Evolutionary conservation across 2,329 filamentous ascomycete genomes (phyloP), one percentile per base, ranked within the genome.

Genomic region (Zarea fungicola): DNA sequence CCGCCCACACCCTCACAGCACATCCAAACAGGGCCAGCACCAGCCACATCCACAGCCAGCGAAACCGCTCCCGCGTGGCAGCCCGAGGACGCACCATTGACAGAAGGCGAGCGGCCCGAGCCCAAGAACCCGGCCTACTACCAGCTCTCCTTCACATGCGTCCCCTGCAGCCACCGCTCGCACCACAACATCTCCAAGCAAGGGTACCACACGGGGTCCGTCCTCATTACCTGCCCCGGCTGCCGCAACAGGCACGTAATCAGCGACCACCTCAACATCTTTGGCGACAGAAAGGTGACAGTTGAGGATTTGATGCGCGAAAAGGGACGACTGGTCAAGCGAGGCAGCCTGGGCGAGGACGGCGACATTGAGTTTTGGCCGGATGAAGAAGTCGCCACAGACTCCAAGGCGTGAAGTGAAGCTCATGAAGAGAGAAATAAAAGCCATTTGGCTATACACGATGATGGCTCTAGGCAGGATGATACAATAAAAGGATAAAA

Each of bases 301-400:
- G 71, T 93, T 25, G 87, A 95, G 65, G 85, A 92, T 53, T 68
- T 97, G 42, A 79, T 93, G 71, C 73, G 76, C 51, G 83, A 89
- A 56, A 85, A 85, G 61, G 92, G 91, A 5, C 78, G 83, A 55
- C 68, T 87, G 1, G 77, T 92, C 52, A 87, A 85, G 72, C 80
- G 80, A 52, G 86, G 88, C 16, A 80, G 78, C 23, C 62, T 91
- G 26, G 81, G 85, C 44, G 80, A 83, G 56, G 84, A 91, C 56
- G 89, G 89, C n/a, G 87, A 96, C 63, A 71, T 96, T 41, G 92
- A 97, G 65, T 93, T 96, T 58, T 96, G 90, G 85, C 85, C 87
- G 25, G 88, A 95, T 55, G 81, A 83, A 14, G 69, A 51, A 26
- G 22, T 46, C 42, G 53, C 63, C 43, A 42, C 57, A 42, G 52